These are phyloP conservation scores for Diplosphaera chodatii DNA, from an alignment of 139 green algal species.

Conservation along the genomic window DNA sequence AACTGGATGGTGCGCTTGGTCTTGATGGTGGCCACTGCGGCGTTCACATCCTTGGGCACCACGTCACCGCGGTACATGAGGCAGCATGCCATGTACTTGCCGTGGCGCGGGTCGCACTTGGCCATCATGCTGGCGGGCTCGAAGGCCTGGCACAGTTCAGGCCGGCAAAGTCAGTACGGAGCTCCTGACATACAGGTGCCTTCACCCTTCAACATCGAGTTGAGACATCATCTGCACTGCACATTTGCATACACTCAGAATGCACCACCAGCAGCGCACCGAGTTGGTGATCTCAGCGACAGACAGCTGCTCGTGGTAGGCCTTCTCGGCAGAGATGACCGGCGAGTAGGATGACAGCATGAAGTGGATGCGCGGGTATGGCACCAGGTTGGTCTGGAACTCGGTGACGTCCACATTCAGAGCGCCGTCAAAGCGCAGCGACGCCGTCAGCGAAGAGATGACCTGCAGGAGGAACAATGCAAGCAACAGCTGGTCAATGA, in stretches of 20 bases:
- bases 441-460: slow-evolving; percentile 94
- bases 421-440: slow-evolving; percentile 90
- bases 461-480: slow-evolving; percentile 44
- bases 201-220: too few species aligned
- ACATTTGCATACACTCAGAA: too few species aligned
- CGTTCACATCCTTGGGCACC: slow-evolving; percentile 99
- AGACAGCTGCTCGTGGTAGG: slow-evolving; percentile 97
- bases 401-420: slow-evolving; percentile 97
- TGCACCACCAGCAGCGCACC: not conserved
- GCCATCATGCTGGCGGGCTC: slow-evolving; percentile 96
- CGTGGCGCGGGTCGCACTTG: slow-evolving; percentile 83
- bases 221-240: too few species aligned
- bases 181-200: too few species aligned
- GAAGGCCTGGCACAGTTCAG: too few species aligned
- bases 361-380: slow-evolving; percentile 99
- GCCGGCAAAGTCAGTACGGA: too few species aligned
- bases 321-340: slow-evolving; percentile 97
- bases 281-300: slow-evolving; percentile 98
- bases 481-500: not conserved
- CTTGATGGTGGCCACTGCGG: slow-evolving; percentile 95
- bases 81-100: slow-evolving; percentile 99
- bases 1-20: slow-evolving; percentile 98
- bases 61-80: slow-evolving; percentile 99
- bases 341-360: slow-evolving; percentile 97
- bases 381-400: slow-evolving; percentile 99